Percentiles rank a stretch among this genome's conserved stretches.
phyloP scores from a whole-genome alignment of 495 filamentous ascomycete genomes.

The Annulohypoxylon maeteangense region DNA sequence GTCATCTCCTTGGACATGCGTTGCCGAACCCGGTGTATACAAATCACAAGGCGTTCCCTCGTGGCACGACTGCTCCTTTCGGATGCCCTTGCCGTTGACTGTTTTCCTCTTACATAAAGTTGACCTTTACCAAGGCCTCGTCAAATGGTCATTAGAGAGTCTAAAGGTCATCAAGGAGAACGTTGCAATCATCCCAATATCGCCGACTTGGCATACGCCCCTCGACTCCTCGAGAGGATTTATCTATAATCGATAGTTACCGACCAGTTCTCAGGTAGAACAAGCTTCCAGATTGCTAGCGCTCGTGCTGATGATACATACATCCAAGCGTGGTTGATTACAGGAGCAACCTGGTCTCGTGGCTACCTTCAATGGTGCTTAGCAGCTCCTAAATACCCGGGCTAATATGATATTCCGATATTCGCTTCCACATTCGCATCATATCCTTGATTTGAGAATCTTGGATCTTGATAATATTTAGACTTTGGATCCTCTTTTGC shows the following conservation, averaged over 20 bases:
- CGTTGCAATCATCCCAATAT: background rate
- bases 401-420: background rate
- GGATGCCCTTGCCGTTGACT: background rate
- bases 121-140: background rate
- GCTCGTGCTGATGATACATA: background rate
- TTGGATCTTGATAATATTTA: background rate
- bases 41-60: slow-evolving; percentile 6
- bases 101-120: slow-evolving; percentile 8
- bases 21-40: slow-evolving; percentile 2
- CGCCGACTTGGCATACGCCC: background rate
- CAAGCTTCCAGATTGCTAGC: background rate
- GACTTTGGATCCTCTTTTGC: slow-evolving; percentile 8
- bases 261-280: background rate
- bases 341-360: background rate
- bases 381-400: slow-evolving; percentile 1
- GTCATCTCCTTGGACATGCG: slow-evolving; percentile 1
- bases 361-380: background rate
- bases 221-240: background rate
- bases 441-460: background rate
- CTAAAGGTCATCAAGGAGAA: background rate
- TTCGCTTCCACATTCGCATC: slow-evolving; percentile 2
- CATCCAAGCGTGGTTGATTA: background rate
- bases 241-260: background rate
- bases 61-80: slow-evolving; percentile 12
- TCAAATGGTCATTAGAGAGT: background rate